Evolutionary conservation across 2,329 filamentous ascomycete genomes (phyloP).

Genomic region (Ilyonectria robusta): DNA sequence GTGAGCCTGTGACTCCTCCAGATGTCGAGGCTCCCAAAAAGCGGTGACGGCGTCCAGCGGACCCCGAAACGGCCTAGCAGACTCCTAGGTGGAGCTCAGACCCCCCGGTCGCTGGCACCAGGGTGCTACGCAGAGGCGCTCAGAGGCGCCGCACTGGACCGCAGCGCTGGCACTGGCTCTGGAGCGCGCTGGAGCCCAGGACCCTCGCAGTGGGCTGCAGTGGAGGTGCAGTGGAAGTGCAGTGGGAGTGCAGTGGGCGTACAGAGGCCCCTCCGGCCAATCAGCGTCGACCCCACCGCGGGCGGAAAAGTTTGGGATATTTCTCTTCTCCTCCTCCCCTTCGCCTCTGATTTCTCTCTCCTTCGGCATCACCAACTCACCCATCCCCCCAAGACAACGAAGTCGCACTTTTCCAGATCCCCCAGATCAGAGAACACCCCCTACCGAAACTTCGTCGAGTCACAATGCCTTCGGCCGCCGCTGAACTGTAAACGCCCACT

Average conservation of each 20-base stretch:
- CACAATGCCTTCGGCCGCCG: slow-evolving; percentile 81
- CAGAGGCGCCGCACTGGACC: slow-evolving; percentile 15
- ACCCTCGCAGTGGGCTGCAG: not conserved
- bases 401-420: slow-evolving; percentile 63
- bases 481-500: slow-evolving; percentile 94
- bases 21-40: slow-evolving; percentile 41
- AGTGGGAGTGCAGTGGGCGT: slow-evolving; percentile 10
- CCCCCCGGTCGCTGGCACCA: slow-evolving; percentile 17
- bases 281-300: slow-evolving; percentile 41
- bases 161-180: not conserved
- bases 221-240: slow-evolving; percentile 19
- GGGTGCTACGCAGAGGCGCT: slow-evolving; percentile 20
- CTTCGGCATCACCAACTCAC: slow-evolving; percentile 52
- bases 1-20: slow-evolving; percentile 29
- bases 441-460: slow-evolving; percentile 78
- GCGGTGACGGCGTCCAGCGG: slow-evolving; percentile 45
- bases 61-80: slow-evolving; percentile 36
- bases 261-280: slow-evolving; percentile 14
- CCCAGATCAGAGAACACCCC: slow-evolving; percentile 53
- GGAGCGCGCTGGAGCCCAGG: slow-evolving; percentile 1
- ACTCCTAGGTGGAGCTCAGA: slow-evolving; percentile 13
- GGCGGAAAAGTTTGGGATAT: slow-evolving; percentile 50
- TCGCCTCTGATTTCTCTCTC: slow-evolving; percentile 51
- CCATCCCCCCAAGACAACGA: slow-evolving; percentile 71
- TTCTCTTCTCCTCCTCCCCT: slow-evolving; percentile 45